Base-by-base conservation (phyloP, 2,329 filamentous ascomycete genomes). In the Penicillium brevicompactum region DNA sequence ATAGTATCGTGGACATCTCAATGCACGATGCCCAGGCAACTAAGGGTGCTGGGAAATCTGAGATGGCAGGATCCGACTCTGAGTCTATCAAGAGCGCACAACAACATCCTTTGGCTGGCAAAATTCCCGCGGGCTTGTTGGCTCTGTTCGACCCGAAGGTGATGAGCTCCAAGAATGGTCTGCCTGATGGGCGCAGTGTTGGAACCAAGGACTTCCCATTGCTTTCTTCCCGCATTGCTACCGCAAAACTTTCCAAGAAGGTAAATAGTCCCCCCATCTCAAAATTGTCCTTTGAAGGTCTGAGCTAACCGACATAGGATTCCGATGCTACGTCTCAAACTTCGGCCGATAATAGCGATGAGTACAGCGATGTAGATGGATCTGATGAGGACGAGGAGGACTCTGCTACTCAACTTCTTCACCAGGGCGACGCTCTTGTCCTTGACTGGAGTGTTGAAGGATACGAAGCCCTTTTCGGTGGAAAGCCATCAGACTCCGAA, bases 1-100 rank as follows among this genome's bases (percentile, higher is more conserved):
- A 97, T 58, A 91, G 91, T 58, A 85, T 97, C 67, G 90, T 97
- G 5, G 90, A 97, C 68, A 87, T 99, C 14, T 90, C 89, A 0
- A 92, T 97, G 87, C 87, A 86, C 50, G 88, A 91, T 64, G 77
- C 78, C 2, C 77, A 81, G 54, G 44, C 55, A 43, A 40, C 58
- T 8, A 62, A 65, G 43, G 58, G 61, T 11, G 53, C 59, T 9
- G 58, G 66, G 22, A 53, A 57, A 22, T 46, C 48, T 11, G 58
- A 66, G 9, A 44, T 47, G 5, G 62, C 58, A 22, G 53, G 66
- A 8, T 51, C 52, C 16, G 47, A 51, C 11, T 54, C 52, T 7
- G 46, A 46, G 11, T 46, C 47, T 16, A 14, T 22, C 7, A 56
- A 57, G 21, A 56, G 91, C 78, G 79, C 79, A 77, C 60, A 75